Base-by-base conservation (phyloP, 371 early-diverging fungal species). In the Catenaria anguillulae region DNA sequence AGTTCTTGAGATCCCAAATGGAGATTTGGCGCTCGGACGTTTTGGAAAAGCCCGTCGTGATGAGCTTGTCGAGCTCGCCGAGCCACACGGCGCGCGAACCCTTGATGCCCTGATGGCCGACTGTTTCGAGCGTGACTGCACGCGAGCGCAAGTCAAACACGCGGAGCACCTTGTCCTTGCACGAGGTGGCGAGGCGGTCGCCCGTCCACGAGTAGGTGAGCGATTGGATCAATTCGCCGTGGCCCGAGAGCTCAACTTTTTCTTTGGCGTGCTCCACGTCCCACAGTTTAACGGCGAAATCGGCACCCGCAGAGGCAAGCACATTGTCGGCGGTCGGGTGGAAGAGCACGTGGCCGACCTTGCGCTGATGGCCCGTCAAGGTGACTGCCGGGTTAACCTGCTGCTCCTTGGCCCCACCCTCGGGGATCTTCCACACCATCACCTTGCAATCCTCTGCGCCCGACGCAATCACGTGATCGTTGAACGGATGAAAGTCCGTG, bases 401-500 rank as follows among this genome's bases (percentile, higher is more conserved):
- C 63, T 73, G 71, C 19, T 75, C 73, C 15, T 65, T 77, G 17
- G 73, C 73, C 10, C 81, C 81, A 2, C 71, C 76, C 62, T 88
- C 87, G 5, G 95, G 95, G 65, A 97, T 88, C 24, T 73, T 80
- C 93, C 97, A 97, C 54, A 97, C 79, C 91, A 93, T 92, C 40
- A 90, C 88, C 72, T 87, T 93, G 75, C 85, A 82, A 73, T 97
- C 98, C 71, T 97, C 98, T 17, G 92, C 77, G 60, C 84, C 87
- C 24, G 93, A 94, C 33, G 90, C 90, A 63, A 92, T 75, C 43
- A 92, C 74, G 70, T 87, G 77, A 72, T 95, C 94, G 65, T 97
- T 96, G 77, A 95, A 97, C 29, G 96, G 97, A 64, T 93, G 89
- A 64, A 94, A 97, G 69, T 90, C 93, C 34, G 97, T 97, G 74